Conservation (phyloP, 2,329 filamentous ascomycete species). For the Ploettnerulaceae sp. region DNA sequence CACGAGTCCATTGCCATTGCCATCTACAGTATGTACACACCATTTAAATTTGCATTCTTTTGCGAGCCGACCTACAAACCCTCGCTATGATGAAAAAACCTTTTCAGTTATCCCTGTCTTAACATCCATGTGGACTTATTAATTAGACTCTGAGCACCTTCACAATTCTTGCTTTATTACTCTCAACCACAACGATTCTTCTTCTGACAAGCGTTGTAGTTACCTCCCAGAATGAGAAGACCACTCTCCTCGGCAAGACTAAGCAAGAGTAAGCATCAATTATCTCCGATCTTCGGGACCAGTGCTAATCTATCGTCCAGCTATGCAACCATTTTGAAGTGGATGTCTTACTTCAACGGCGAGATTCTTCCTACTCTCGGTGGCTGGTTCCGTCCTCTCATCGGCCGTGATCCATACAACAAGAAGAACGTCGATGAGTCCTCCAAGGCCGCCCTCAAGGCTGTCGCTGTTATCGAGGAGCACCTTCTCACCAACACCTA, state of each 20-base stretch:
- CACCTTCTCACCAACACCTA: constrained; percentile 92
- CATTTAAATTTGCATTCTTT: too few relatives aligned
- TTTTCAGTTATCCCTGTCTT: constrained; percentile 99
- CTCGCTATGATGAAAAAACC: constrained; percentile 43
- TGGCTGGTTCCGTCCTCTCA: constrained; percentile 80
- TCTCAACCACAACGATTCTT: too few relatives aligned
- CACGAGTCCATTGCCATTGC: constrained; percentile 91
- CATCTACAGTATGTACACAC: constrained; percentile 79
- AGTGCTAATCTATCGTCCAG: constrained; percentile 38
- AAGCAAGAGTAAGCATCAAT: constrained; percentile 78
- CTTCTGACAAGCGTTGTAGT: too few relatives aligned
- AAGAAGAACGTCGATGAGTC: constrained; percentile 92
- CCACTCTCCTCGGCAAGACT: constrained; percentile 97
- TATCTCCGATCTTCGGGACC: not conserved
- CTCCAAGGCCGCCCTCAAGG: constrained; percentile 63
- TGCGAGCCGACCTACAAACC: too few relatives aligned
- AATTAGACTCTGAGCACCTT: constrained; percentile 71
- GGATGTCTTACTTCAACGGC: constrained; percentile 94
- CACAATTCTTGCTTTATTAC: too few relatives aligned
- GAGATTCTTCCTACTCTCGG: constrained; percentile 73
- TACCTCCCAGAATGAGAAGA: constrained; percentile 99
- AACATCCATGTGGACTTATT: constrained; percentile 80
- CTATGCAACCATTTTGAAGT: constrained; percentile 95
- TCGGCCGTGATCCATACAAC: constrained; percentile 84
- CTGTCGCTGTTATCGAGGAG: constrained; percentile 70